A percentile compares a stretch with the other conserved stretches of the same genome.
phyloP scores from a whole-genome alignment of 2,329 filamentous ascomycete genomes.

The Coleophoma cylindrospora region DNA sequence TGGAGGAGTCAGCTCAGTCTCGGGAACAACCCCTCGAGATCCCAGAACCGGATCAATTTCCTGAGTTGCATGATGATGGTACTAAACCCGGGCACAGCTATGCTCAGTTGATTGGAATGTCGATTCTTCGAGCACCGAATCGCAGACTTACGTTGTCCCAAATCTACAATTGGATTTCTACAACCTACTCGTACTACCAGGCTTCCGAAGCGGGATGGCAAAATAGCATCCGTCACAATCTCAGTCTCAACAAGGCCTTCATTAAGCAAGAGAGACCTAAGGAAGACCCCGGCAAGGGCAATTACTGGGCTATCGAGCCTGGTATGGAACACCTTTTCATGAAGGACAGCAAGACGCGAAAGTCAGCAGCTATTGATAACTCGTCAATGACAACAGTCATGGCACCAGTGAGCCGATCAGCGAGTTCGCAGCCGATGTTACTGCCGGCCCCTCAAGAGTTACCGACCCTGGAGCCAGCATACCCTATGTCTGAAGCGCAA shows the following conservation, averaged over 20 bases:
- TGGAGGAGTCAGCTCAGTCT: conserved; percentile 10
- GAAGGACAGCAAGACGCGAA: conserved; percentile 73
- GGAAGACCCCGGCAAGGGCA: conserved; percentile 94
- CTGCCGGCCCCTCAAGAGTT: conserved; percentile 17
- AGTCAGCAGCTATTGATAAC: conserved; percentile 51
- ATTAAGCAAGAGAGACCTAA: conserved; percentile 94
- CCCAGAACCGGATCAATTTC: conserved; percentile 55
- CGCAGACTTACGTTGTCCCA: conserved; percentile 84
- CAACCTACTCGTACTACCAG: conserved; percentile 85
- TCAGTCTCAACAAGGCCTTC: conserved; percentile 95
- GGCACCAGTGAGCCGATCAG: conserved; percentile 8
- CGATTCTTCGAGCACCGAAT: conserved; percentile 80
- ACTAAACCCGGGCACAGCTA: conserved; percentile 90
- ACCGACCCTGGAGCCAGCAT: conserved; percentile 13
- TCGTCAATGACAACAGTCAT: conserved; percentile 19
- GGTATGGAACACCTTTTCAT: conserved; percentile 87
- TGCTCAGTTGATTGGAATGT: conserved; percentile 93
- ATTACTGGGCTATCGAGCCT: conserved; percentile 93
- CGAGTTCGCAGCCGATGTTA: conserved; percentile 14
- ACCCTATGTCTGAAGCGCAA: conserved; percentile 14
- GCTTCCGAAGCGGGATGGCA: conserved; percentile 89
- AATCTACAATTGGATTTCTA: conserved; percentile 99
- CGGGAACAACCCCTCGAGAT: conserved; percentile 25
- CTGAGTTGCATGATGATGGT: conserved; percentile 77
- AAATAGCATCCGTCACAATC: conserved; percentile 97